Evolutionary conservation across 805 yeast genomes (phyloP), one percentile per base, ranked within the genome.

Genomic region (Pichia ethanolica): DNA sequence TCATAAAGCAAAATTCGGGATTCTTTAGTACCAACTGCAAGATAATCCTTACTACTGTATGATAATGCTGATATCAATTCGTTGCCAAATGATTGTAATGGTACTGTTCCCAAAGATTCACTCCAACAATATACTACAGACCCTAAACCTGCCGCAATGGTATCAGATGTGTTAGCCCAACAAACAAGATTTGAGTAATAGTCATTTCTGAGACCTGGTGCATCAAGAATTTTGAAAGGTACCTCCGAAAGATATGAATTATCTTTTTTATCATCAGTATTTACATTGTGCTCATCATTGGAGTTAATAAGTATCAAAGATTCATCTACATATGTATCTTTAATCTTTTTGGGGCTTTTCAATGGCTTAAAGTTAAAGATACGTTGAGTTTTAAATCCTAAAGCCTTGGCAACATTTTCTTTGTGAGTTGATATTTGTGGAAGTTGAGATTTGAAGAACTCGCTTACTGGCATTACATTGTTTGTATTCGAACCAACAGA

Each of bases 181-280:
- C 88, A 76, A 0, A 88, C 75, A 48, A 86, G 68, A 59, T 86
- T 86, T 1, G 87, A 75, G 64, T 88, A 89, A 59, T 82, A 88
- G 61, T 89, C 95, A 62, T 86, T 83, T 52, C 83, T 68, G 47
- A 88, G 63, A 3, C 80, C 79, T 0, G 89, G 89, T 0, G 93
- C 90, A 59, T 79, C 83, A 20, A 82, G 63, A 0, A 80, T 79
- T 52, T 76, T 71, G 53, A 65, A 77, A 0, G 83, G 78, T 20
- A 66, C 65, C 27, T 68, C 71, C 3, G 73, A 60, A 46, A 20
- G 20, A 20, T 20, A 42, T 26, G n/a, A 4, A 14, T n/a, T 8
- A 7, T 20, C 20, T 20, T 20, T 20, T 20, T n/a, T 35, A 6
- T 5, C 7, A 42, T 25, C 14, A 26, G 12, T 35, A 1, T 13